Base-by-base conservation (phyloP, 1,284 basidiomycete species). In the Grifola frondosa region DNA sequence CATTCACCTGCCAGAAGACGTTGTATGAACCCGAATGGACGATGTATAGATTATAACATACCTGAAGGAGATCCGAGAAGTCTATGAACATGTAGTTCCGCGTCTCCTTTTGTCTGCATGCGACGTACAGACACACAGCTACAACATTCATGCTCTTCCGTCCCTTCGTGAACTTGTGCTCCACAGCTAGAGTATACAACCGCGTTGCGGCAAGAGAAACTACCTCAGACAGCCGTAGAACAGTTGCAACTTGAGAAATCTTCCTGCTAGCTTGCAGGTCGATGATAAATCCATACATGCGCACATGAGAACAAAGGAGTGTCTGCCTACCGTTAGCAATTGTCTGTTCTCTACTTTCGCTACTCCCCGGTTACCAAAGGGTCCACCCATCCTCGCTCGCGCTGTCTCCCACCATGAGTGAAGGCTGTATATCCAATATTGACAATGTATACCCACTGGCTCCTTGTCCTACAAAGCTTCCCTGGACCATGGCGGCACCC, bases 11-110 rank as follows among this genome's bases (percentile, higher is more conserved):
- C 4, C 11, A 21, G 32, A 5, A 16, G 24, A 1, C 16, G 10
- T 17, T 7, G 23, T 43, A 29, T 24, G 31, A 7, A 22, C 24
- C n/a, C 4, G 9, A n/a, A 37, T 20, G 23, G 10, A 28, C 23
- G 28, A 7, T 16, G 20, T 35, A 37, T 3, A 17, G 6, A 8
- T 21, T 4, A 23, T 22, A 6, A 59, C 74, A 54, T 53, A 90
- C 92, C 69, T 91, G 90, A 19, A 97, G 75, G 21, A 93, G 73
- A 61, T 97, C 94, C 12, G 89, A 91, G 62, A 99, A 98, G 69
- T 99, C 97, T 53, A 99, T 99, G 26, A 99, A 82, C 97, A 99
- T 99, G 63, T 96, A 92, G 47, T 84, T 88, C 29, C 87, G 73
- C 0, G 88, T 91, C 66, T 96, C 91, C 58, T 90, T 91, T 66